phyloP scores from a whole-genome alignment of 225 moss, liverwort and hornwort genomes.

The Polytrichum formosum region DNA sequence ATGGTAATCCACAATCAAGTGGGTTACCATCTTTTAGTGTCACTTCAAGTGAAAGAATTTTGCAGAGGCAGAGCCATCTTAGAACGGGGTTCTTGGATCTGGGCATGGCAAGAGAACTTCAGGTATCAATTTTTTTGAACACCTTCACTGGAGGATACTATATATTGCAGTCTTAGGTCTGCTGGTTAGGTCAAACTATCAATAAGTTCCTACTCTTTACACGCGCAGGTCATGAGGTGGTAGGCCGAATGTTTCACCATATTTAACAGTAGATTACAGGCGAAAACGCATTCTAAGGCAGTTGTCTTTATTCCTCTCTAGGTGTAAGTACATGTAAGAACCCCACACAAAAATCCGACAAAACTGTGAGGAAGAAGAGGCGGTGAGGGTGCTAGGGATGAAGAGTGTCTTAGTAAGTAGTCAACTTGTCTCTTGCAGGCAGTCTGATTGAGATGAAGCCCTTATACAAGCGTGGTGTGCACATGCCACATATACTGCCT shows the following conservation, averaged over 20 bases:
- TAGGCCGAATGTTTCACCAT: too few relatives aligned
- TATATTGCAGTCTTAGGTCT: too few relatives aligned
- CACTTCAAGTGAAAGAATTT: conserved; percentile 2
- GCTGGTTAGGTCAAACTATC: too few relatives aligned
- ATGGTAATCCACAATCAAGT: neutral
- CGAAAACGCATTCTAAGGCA: too few relatives aligned
- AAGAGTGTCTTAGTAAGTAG: conserved; percentile 67
- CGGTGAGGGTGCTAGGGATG: conserved; percentile 33
- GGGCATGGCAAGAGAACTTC: conserved; percentile 17
- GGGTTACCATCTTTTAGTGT: neutral
- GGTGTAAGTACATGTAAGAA: too few relatives aligned
- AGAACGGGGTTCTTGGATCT: conserved; percentile 9
- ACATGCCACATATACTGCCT: conserved; percentile 25
- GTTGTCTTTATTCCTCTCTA: too few relatives aligned
- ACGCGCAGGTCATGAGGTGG: too few relatives aligned
- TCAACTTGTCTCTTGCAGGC: conserved; percentile 62
- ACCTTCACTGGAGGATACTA: too few relatives aligned
- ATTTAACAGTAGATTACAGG: too few relatives aligned
- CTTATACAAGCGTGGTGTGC: conserved; percentile 42
- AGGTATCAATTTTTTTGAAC: conserved; percentile 19
- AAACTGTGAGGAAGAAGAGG: neutral
- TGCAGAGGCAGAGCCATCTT: conserved; percentile 6
- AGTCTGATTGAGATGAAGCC: conserved; percentile 46
- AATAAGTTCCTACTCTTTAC: too few relatives aligned
- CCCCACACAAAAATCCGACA: neutral